Base-by-base conservation (phyloP, 768 basidiomycete genomes). In the Amanita pseudoporphyria region DNA sequence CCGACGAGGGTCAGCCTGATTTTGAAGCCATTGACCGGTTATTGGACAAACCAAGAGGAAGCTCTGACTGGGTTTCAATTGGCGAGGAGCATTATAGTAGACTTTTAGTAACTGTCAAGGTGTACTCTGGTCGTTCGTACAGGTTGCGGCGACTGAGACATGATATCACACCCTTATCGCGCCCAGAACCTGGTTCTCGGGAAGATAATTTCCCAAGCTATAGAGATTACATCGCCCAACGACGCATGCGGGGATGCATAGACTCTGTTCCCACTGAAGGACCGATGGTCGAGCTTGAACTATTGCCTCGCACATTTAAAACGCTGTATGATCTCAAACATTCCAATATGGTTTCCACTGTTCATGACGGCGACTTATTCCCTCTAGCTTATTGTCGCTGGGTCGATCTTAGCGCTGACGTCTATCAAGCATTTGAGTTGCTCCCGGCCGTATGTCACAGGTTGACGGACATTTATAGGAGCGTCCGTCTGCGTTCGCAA, bases 381-480 rank as follows among this genome's bases (percentile, higher is more conserved):
- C 77, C 75, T 2, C 68, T 62, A 50, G 68, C 65, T 28, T 71
- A 71, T 38, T 86, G 79, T 58, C 65, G 67, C 31, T 76, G 77
- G 70, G 63, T 80, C n/a, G 62, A 67, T 19, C 65, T 91, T 49
- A 68, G 84, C 1, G 60, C 64, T 40, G 64, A 67, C 35, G 62
- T 86, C 28, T 74, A 70, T 38, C 64, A 63, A 10, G 69, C 77
- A 1, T 81, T 85, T 57, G 62, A 70, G 42, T 56, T 83, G 24
- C 65, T 90, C 10, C 88, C 91, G 5, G 71, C 73, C 5, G 68
- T 94, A 10, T 78, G 78, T 49, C 79, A 78, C 53, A 80, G 80
- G 14, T 62, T 88, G 46, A 82, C 79, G 2, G 78, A 81, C 57
- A 58, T 78, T 4, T 87, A 80, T 62, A 81, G 86, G 16, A 81